Evolutionary conservation across 2,329 filamentous ascomycete species (phyloP).

Genomic region (Aspergillus pseudonomiae): DNA sequence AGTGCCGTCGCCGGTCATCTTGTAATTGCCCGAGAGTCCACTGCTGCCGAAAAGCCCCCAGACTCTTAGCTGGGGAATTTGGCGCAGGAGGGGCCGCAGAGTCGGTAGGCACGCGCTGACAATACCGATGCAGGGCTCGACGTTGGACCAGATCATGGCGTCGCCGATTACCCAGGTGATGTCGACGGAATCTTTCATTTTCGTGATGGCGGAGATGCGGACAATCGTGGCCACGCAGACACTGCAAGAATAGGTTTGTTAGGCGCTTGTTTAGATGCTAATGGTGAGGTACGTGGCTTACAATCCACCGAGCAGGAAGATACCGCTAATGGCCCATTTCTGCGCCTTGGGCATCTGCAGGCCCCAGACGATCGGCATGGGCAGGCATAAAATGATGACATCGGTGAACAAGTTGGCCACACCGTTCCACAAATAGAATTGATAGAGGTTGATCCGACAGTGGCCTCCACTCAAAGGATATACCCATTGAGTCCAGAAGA

Average conservation of each 20-base stretch:
- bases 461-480: constrained; percentile 15
- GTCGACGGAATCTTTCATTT: constrained; percentile 18
- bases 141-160: constrained; percentile 25
- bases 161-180: constrained; percentile 24
- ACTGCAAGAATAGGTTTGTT: background rate
- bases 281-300: constrained; percentile 3
- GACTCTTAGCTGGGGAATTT: background rate
- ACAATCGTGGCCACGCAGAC: constrained; percentile 25
- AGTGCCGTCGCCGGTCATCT: background rate
- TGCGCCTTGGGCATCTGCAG: constrained; percentile 18
- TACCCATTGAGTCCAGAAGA: constrained; percentile 21
- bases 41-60: constrained; percentile 5
- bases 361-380: constrained; percentile 22
- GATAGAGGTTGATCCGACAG: constrained; percentile 17
- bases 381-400: constrained; percentile 20
- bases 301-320: constrained; percentile 25
- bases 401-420: constrained; percentile 23
- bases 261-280: background rate
- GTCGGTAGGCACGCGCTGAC: constrained; percentile 26
- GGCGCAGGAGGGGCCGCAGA: constrained; percentile 18
- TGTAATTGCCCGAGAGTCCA: background rate
- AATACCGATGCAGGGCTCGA: constrained; percentile 27
- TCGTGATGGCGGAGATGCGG: constrained; percentile 21
- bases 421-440: constrained; percentile 21
- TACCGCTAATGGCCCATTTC: constrained; percentile 18